These are phyloP conservation scores for Yarrowia sp. DNA, from an alignment of 805 yeast genomes.

Conservation along the genomic window DNA sequence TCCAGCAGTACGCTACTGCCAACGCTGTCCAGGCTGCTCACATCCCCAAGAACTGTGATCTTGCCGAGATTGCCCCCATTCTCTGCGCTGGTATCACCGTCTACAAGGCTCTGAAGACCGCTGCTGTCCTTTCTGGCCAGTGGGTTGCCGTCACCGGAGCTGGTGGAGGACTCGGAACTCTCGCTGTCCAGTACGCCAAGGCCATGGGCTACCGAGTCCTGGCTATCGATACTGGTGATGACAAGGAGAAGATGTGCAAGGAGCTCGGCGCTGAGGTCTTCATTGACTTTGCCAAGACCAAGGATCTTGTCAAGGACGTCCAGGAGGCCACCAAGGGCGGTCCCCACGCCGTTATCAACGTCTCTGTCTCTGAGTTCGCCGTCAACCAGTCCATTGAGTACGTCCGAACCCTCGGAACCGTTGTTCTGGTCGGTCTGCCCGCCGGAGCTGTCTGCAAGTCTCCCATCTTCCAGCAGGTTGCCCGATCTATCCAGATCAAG, in stretches of 20 bases:
- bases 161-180: conserved; percentile 75
- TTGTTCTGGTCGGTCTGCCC: conserved; percentile 74
- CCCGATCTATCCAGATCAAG: conserved; percentile 65
- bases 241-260: conserved; percentile 54
- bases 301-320: conserved; percentile 56
- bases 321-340: conserved; percentile 65
- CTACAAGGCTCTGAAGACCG: conserved; percentile 84
- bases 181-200: conserved; percentile 70
- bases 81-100: conserved; percentile 91
- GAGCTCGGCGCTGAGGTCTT: conserved; percentile 65
- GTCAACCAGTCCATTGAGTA: conserved; percentile 59
- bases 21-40: conserved; percentile 84
- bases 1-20: conserved; percentile 88
- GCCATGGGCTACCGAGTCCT: conserved; percentile 75
- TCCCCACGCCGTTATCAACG: conserved; percentile 72
- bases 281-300: conserved; percentile 56
- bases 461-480: conserved; percentile 70
- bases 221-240: conserved; percentile 70
- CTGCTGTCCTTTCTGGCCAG: conserved; percentile 64
- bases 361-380: conserved; percentile 70
- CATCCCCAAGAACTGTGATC: conserved; percentile 70
- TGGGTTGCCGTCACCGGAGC: conserved; percentile 80
- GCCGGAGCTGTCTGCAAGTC: conserved; percentile 72
- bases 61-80: conserved; percentile 75
- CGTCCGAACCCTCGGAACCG: conserved; percentile 66